These are phyloP conservation scores for Citrus cavaleriei DNA, from an alignment of 345 rosid species.

Conservation along the genomic window DNA sequence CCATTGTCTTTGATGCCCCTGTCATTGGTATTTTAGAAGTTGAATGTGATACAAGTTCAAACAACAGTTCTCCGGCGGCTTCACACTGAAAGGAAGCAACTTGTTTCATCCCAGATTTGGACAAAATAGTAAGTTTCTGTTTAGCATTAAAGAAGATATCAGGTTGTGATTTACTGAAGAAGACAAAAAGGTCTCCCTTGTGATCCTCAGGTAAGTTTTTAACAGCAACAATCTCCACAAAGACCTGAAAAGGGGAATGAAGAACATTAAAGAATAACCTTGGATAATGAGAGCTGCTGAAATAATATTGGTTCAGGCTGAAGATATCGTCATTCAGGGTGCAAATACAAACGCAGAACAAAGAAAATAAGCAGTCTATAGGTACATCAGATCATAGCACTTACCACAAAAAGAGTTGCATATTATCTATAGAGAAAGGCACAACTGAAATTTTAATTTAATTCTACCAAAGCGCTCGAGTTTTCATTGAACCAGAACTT, in stretches of 20 bases:
- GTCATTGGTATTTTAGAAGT: constrained; percentile 40
- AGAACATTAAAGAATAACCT: constrained; percentile 11
- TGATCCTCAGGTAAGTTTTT: constrained; percentile 62
- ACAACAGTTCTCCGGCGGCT: constrained; percentile 66
- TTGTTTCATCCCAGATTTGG: constrained; percentile 61
- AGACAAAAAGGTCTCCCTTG: constrained; percentile 60
- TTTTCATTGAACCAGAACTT: neutral
- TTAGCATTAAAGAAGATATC: constrained; percentile 63
- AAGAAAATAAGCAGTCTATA: neutral
- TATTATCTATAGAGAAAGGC: neutral
- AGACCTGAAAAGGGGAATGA: constrained; percentile 37
- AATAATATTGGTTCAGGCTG: neutral
- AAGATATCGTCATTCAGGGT: neutral
- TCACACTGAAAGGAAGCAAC: constrained; percentile 78
- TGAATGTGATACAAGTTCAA: constrained; percentile 62
- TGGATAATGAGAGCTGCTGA: neutral
- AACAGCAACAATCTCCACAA: constrained; percentile 68
- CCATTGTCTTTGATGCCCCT: constrained; percentile 47
- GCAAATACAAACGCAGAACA: neutral
- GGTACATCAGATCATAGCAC: neutral
- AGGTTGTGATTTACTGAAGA: constrained; percentile 62
- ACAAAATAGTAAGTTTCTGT: constrained; percentile 47
- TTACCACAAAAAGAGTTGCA: neutral
- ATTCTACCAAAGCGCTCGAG: neutral
- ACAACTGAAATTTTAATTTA: neutral